phyloP scores from a whole-genome alignment of 768 basidiomycete species.

The Hemileccinum impolitum region DNA sequence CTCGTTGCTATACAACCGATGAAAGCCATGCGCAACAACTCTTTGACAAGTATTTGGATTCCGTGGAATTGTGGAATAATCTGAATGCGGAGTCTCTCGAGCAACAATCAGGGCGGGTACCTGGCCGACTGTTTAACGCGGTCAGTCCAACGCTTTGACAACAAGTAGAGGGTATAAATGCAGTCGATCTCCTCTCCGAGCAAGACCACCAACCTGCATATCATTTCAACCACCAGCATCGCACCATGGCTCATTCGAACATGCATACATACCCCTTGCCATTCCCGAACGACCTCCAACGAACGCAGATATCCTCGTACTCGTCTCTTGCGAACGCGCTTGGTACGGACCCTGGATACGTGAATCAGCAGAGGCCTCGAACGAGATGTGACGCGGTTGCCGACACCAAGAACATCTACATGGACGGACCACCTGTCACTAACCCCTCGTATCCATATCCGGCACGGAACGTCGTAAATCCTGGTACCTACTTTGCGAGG shows the following conservation, averaged over 20 bases:
- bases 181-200: not conserved
- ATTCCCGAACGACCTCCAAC: slow-evolving; percentile 21
- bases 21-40: not conserved
- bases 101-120: not conserved
- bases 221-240: not conserved
- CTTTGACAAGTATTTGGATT: not conserved
- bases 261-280: slow-evolving; percentile 15
- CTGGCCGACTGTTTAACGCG: slow-evolving; percentile 2
- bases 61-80: slow-evolving; percentile 9
- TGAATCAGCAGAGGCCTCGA: slow-evolving; percentile 5
- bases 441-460: slow-evolving; percentile 29
- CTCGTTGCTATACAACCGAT: not conserved
- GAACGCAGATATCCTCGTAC: slow-evolving; percentile 17
- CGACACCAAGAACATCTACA: slow-evolving; percentile 17
- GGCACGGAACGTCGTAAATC: slow-evolving; percentile 27
- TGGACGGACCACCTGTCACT: slow-evolving; percentile 12
- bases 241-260: slow-evolving; percentile 18
- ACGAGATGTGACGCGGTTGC: slow-evolving; percentile 4
- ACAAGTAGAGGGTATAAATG: slow-evolving; percentile 18
- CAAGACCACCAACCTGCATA: not conserved
- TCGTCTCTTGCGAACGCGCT: slow-evolving; percentile 24
- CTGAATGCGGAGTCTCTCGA: not conserved
- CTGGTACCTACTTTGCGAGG: slow-evolving; percentile 13
- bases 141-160: slow-evolving; percentile 16
- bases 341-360: slow-evolving; percentile 12